Conservation (phyloP, 352 stramenopile genomes). For the Aphanomyces astaci region DNA sequence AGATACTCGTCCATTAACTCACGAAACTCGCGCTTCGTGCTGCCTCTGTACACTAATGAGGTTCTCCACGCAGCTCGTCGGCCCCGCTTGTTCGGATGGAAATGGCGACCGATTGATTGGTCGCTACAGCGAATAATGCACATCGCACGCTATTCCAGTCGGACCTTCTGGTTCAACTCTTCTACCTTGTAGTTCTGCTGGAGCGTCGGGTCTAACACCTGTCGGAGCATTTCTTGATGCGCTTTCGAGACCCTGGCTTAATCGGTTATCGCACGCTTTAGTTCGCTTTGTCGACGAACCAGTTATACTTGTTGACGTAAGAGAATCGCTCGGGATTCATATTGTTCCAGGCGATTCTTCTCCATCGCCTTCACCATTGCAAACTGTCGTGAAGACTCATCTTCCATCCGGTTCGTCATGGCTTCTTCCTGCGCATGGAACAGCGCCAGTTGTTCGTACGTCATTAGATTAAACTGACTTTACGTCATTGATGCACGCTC, state of each 20-base stretch:
- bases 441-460: not conserved
- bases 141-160: not conserved
- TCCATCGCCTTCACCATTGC: not conserved
- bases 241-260: not conserved
- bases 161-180: not conserved
- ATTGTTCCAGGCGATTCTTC: not conserved
- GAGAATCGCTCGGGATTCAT: not conserved
- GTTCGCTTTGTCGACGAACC: not conserved
- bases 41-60: conserved; percentile 7
- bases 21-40: too few relatives aligned
- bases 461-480: not conserved
- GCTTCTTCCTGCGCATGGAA: not conserved
- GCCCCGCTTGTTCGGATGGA: not conserved
- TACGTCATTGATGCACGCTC: not conserved
- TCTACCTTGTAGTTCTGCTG: not conserved
- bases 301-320: not conserved
- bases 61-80: not conserved
- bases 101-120: not conserved
- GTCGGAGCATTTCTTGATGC: not conserved
- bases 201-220: not conserved
- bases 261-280: not conserved
- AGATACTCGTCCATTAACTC: too few relatives aligned
- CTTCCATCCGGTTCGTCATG: not conserved
- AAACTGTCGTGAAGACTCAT: not conserved
- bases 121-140: not conserved